Evolutionary conservation across 2,329 filamentous ascomycete species (phyloP), one percentile per base, ranked within the genome.

Genomic region (Claviceps quebecensis): DNA sequence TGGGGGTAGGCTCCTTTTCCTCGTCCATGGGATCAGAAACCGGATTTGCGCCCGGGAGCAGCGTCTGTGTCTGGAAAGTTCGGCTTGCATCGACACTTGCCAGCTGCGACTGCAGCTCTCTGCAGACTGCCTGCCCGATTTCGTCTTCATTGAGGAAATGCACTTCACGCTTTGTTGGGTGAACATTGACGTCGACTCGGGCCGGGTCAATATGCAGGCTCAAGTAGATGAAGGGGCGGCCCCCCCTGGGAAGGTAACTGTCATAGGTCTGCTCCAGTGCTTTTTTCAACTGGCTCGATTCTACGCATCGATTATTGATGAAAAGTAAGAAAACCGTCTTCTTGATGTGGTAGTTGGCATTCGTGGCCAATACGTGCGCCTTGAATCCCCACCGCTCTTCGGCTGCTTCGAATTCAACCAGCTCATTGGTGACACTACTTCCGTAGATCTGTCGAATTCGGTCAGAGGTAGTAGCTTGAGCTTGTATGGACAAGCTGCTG

Each of bases 71-170:
- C 73, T 90, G 80, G 67, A 97, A 98, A 0, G 88, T 95, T 46
- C 93, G 83, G 61, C 91, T 97, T 22, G 86, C 90, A 65, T 98
- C 93, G 6, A 97, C 90, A 48, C 84, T 83, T 11, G 88, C 85
- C 4, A 98, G 76, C 57, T 84, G 84, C 8, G 79, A 75, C 49
- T 86, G 79, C 22, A 98, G 85, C 50, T 86, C 79, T 54, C 83
- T 80, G 68, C 90, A 96, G 4, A 98, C 82, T 14, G 80, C 77
- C 56, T 93, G 86, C 46, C 93, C 85, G 45, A 98, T 95, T 59
- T 98, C 93, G 56, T 98, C 93, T 64, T 98, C 93, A 55, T 97
- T 95, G 22, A 98, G 74, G 60, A 98, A 97, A 61, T 97, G 93
- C 19, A 98, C 93, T 63, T 98, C 91, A 48, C 88, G 78, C 66